Evolutionary conservation across 2,329 filamentous ascomycete genomes (phyloP).

Genomic region (Gliomastix tumulicola): DNA sequence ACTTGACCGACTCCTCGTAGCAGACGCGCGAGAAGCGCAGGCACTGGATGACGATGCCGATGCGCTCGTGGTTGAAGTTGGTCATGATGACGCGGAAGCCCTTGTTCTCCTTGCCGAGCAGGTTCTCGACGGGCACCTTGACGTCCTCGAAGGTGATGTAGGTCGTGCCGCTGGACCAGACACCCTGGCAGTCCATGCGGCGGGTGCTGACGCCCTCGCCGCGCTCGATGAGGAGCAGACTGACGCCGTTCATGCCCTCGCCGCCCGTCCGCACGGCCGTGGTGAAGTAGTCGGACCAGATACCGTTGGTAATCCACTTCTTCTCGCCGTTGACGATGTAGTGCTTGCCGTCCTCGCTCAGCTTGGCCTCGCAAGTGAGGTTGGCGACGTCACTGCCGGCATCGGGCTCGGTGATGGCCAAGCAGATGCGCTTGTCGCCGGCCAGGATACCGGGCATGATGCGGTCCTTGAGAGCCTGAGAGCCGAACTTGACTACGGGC

Average conservation of each 20-base stretch:
- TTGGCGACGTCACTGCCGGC: slow-evolving; percentile 74
- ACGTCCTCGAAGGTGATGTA: slow-evolving; percentile 99
- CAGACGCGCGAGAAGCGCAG: slow-evolving; percentile 93
- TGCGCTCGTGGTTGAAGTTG: slow-evolving; percentile 99
- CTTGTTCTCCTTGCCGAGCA: slow-evolving; percentile 96
- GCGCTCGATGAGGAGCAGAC: slow-evolving; percentile 87
- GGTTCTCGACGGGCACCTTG: slow-evolving; percentile 98
- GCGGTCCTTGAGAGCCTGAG: slow-evolving; percentile 75
- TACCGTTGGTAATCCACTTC: slow-evolving; percentile 99
- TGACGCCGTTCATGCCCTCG: slow-evolving; percentile 87
- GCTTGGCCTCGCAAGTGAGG: slow-evolving; percentile 89
- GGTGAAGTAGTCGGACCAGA: slow-evolving; percentile 81
- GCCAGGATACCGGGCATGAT: slow-evolving; percentile 82
- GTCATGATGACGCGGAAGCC: slow-evolving; percentile 99
- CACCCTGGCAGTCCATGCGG: slow-evolving; percentile 97
- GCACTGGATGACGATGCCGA: slow-evolving; percentile 97
- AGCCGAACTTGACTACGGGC: slow-evolving; percentile 86
- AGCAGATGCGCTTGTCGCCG: slow-evolving; percentile 94
- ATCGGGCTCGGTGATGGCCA: slow-evolving; percentile 86
- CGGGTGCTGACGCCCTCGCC: slow-evolving; percentile 83
- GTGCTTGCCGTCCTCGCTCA: slow-evolving; percentile 92
- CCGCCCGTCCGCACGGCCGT: slow-evolving; percentile 88
- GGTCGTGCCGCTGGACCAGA: slow-evolving; percentile 91
- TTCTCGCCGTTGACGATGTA: slow-evolving; percentile 99
- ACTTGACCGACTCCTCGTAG: slow-evolving; percentile 94